Evolutionary conservation across 805 yeast species (phyloP).

Genomic region (Blastobotrys terrestris): DNA sequence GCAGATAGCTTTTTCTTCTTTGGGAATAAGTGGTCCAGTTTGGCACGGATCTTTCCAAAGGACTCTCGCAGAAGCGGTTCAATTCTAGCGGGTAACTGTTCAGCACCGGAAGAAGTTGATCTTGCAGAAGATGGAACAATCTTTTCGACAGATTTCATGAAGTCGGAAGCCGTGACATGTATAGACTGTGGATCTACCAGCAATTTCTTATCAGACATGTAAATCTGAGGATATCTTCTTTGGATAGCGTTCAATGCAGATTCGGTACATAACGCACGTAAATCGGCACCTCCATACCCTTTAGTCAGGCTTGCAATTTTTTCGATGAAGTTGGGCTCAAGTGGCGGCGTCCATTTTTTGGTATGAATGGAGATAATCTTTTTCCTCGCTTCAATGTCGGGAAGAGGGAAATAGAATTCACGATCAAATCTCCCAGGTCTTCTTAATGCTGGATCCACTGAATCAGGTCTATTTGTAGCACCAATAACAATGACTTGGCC

Average conservation of each 20-base stretch:
- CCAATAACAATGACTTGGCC: constrained; percentile 98
- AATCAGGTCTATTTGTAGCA: constrained; percentile 96
- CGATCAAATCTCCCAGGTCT: constrained; percentile 97
- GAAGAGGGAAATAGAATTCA: constrained; percentile 93
- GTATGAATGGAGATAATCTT: constrained; percentile 83
- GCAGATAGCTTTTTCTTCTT: constrained; percentile 45
- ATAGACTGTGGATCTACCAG: constrained; percentile 65
- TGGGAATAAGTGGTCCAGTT: constrained; percentile 58
- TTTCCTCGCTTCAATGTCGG: constrained; percentile 71
- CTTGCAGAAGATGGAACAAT: constrained; percentile 91
- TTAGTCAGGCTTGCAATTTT: constrained; percentile 76
- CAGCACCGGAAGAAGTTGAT: constrained; percentile 63
- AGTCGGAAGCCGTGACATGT: constrained; percentile 72
- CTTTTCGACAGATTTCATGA: constrained; percentile 76
- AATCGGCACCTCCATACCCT: constrained; percentile 98
- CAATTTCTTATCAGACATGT: constrained; percentile 65
- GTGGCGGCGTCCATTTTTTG: constrained; percentile 77
- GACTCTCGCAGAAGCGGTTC: constrained; percentile 55
- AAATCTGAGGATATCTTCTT: constrained; percentile 88
- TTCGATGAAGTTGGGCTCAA: constrained; percentile 49
- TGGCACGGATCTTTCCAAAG: constrained; percentile 38
- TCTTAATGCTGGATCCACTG: constrained; percentile 95
- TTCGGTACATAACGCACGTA: constrained; percentile 90
- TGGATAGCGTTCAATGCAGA: constrained; percentile 91
- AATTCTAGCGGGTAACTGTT: constrained; percentile 73